A percentile compares a stretch with the other conserved stretches of the same genome.
Conservation (phyloP, 371 early-diverging fungal species). For the Mortierella sp. region DNA sequence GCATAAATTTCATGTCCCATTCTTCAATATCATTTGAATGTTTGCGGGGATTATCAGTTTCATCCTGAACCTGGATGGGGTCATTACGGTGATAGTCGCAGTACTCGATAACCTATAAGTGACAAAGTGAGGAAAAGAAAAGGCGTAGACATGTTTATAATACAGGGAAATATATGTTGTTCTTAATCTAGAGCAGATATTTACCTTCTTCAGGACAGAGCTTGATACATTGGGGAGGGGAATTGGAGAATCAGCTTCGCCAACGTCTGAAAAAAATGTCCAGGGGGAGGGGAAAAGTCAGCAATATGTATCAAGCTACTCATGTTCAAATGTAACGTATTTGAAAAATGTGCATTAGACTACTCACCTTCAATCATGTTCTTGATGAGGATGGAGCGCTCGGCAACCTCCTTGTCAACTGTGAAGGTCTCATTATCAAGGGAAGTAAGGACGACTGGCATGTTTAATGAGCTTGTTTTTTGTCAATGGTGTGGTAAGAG, state of each 20-base stretch:
- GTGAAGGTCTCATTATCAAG: conserved; percentile 82
- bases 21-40: conserved; percentile 79
- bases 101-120: conserved; percentile 79
- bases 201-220: conserved; percentile 78
- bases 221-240: conserved; percentile 84
- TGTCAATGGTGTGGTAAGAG: neutral
- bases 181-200: neutral
- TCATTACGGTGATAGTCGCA: conserved; percentile 84
- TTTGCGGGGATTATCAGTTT: conserved; percentile 72
- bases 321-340: neutral
- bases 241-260: conserved; percentile 79
- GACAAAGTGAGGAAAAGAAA: neutral
- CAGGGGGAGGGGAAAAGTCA: neutral
- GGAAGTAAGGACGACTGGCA: conserved; percentile 61
- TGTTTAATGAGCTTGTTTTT: conserved; percentile 1
- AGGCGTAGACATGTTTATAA: neutral
- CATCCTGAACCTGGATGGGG: conserved; percentile 66
- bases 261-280: conserved; percentile 69
- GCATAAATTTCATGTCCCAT: conserved; percentile 87
- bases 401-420: conserved; percentile 86
- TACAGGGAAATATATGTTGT: neutral
- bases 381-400: conserved; percentile 91
- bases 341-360: neutral
- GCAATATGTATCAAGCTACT: neutral
- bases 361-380: conserved; percentile 87